Evolutionary conservation across 2,329 filamentous ascomycete species (phyloP).

Genomic region (Elsinoe batatas): DNA sequence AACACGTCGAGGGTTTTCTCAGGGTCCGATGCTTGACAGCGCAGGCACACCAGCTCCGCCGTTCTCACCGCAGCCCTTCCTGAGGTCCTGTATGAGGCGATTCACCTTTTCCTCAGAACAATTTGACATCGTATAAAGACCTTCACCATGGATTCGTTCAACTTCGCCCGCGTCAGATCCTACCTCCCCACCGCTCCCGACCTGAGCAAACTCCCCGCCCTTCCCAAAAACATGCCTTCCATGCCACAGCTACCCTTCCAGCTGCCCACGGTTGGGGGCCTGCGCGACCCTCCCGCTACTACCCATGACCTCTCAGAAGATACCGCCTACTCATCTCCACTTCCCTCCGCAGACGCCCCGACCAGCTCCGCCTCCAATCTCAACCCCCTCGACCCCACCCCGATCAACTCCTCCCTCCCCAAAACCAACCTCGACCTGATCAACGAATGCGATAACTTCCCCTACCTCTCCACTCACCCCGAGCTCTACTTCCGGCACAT

Average conservation of each 20-base stretch:
- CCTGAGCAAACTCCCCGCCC: slow-evolving; percentile 4
- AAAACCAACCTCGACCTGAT: slow-evolving; percentile 46
- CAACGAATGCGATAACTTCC: slow-evolving; percentile 57
- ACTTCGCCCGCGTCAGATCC: slow-evolving; percentile 23
- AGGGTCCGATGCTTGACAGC: too few relatives aligned
- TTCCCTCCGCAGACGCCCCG: slow-evolving; percentile 16
- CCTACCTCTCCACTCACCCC: slow-evolving; percentile 56
- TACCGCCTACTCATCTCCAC: slow-evolving; percentile 16
- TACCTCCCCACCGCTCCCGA: slow-evolving; percentile 24
- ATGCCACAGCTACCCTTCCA: slow-evolving; percentile 10
- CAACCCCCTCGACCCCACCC: slow-evolving; percentile 21
- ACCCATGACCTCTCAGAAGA: slow-evolving; percentile 12
- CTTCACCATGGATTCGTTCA: slow-evolving; percentile 23
- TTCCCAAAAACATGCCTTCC: slow-evolving; percentile 11
- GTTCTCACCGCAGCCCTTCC: background rate
- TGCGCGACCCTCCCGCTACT: slow-evolving; percentile 23
- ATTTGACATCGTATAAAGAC: background rate
- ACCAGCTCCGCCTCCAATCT: background rate
- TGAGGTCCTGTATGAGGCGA: background rate
- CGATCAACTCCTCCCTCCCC: slow-evolving; percentile 22
- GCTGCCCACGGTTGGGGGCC: slow-evolving; percentile 11
- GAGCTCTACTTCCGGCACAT: slow-evolving; percentile 41
- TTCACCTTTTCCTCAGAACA: background rate
- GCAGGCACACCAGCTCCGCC: too few relatives aligned
- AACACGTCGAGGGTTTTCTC: too few relatives aligned